Evolutionary conservation across 2,329 filamentous ascomycete species (phyloP), one percentile per base, ranked within the genome.

Genomic region (Pyrenophora teres): DNA sequence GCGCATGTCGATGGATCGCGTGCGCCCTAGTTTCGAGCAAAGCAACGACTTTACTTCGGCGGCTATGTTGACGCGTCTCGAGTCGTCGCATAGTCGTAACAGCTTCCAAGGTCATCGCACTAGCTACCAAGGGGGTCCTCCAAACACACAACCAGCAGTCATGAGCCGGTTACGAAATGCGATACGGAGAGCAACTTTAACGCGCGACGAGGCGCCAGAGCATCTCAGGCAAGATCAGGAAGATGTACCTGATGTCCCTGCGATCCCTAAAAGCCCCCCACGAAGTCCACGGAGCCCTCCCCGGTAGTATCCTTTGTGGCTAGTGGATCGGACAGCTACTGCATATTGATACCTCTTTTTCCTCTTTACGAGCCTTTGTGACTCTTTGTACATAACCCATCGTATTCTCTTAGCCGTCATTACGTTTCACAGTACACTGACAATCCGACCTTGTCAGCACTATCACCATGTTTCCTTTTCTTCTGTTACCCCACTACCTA

Each of bases 41-140:
- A 94, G 87, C 72, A 89, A 86, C 65, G 94, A 97, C 66, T 96
- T 97, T 68, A 96, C 93, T 0, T 92, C 89, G 23, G 92, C 92
- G 12, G 91, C 91, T 32, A 86, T 93, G 70, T 77, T 99, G 60
- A 87, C 87, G 40, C 83, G 92, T 57, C 85, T 96, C 60, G 94
- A 97, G 77, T 92, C 89, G 81, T 52, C 71, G 12, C 69, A 73
- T 23, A 72, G 68, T 37, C 67, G 68, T 1, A 65, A 69, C 38
- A 71, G 68, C 55, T 63, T 50, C 45, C 45, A 64, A 31, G 41
- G 47, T 23, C 40, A 50, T 21, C 65, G 67, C 3, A 67, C 67
- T 36, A 71, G 69, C 57, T 63, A 59, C 46, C 46, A 63, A 21
- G 56, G 55, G 16, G 52, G 42, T 3, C 25, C 53, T 13, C 56